Conservation (phyloP, 225 moss, liverwort and hornwort genomes). For the Asterella californica region DNA sequence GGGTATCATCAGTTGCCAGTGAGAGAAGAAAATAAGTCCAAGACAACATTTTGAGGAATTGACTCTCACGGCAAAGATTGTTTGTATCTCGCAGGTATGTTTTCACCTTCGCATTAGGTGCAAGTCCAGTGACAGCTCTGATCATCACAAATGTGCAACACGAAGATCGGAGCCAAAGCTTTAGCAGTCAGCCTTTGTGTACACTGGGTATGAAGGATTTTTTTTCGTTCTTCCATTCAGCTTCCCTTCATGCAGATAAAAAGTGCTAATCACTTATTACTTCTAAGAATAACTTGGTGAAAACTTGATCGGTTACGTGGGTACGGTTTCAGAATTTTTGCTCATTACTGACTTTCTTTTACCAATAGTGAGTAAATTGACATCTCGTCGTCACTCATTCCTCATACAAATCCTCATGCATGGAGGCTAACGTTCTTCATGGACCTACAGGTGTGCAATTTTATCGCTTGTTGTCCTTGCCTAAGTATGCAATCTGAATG, state of each 20-base stretch:
- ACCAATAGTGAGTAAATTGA: background rate
- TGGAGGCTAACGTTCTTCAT: background rate
- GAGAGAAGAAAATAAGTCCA: too few species aligned
- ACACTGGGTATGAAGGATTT: constrained; percentile 65
- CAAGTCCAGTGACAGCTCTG: constrained; percentile 87
- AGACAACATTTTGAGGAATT: too few species aligned
- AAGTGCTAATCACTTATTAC: background rate
- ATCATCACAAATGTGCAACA: constrained; percentile 91
- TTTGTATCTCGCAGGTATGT: constrained; percentile 95
- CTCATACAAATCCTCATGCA: too few species aligned
- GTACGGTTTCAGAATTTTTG: background rate
- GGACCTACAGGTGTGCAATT: constrained; percentile 80
- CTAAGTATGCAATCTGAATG: too few species aligned
- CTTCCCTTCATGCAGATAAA: background rate
- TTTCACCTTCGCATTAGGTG: constrained; percentile 90
- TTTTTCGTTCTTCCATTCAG: background rate
- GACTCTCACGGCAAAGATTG: too few species aligned
- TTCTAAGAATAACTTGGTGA: background rate
- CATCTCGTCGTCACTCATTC: background rate
- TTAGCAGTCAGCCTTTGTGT: constrained; percentile 93
- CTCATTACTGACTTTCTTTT: background rate
- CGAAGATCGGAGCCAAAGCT: constrained; percentile 85
- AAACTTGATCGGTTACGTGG: background rate
- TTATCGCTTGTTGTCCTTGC: too few species aligned
- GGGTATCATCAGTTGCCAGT: too few species aligned